A percentile compares a stretch with the other conserved stretches of the same genome.
Evolutionary conservation across 805 yeast species (phyloP).

Genomic region (Cyberlindnera xylosilytica): DNA sequence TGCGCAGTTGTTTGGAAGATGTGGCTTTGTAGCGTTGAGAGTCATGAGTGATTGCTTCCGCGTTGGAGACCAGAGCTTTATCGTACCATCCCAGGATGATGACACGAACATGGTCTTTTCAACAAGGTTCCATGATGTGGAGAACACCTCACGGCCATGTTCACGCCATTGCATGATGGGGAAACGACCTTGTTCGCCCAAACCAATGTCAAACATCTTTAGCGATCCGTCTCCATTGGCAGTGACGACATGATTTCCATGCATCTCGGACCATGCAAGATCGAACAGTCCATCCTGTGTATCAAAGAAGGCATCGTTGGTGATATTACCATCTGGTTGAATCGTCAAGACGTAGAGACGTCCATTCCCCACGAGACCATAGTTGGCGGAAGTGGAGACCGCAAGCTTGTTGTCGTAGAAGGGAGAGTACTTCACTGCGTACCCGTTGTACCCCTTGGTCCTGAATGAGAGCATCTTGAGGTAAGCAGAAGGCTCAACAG

Average conservation of each 20-base stretch:
- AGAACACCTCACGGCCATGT: constrained; percentile 72
- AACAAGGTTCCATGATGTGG: constrained; percentile 69
- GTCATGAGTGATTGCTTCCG: constrained; percentile 57
- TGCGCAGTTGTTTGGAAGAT: constrained; percentile 50
- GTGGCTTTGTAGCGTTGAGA: constrained; percentile 36
- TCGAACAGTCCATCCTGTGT: constrained; percentile 94
- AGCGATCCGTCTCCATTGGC: constrained; percentile 92
- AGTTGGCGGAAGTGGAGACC: constrained; percentile 88
- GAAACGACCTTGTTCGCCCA: constrained; percentile 42
- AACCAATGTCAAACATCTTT: constrained; percentile 72
- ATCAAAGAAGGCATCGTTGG: constrained; percentile 58
- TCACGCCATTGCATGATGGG: constrained; percentile 77
- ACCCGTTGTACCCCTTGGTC: constrained; percentile 82
- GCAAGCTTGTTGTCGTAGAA: constrained; percentile 87
- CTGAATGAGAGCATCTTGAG: constrained; percentile 62
- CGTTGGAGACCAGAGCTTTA: constrained; percentile 74
- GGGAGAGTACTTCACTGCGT: constrained; percentile 86
- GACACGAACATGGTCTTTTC: constrained; percentile 69
- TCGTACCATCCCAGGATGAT: constrained; percentile 89
- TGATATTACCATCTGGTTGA: constrained; percentile 59
- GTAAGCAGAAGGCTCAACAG: too few species aligned
- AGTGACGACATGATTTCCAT: constrained; percentile 79
- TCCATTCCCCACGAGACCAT: constrained; percentile 94
- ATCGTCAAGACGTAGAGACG: constrained; percentile 69
- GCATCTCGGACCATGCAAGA: constrained; percentile 84